phyloP scores from a whole-genome alignment of 176 grass and related monocot species.

The Zea luxurians region DNA sequence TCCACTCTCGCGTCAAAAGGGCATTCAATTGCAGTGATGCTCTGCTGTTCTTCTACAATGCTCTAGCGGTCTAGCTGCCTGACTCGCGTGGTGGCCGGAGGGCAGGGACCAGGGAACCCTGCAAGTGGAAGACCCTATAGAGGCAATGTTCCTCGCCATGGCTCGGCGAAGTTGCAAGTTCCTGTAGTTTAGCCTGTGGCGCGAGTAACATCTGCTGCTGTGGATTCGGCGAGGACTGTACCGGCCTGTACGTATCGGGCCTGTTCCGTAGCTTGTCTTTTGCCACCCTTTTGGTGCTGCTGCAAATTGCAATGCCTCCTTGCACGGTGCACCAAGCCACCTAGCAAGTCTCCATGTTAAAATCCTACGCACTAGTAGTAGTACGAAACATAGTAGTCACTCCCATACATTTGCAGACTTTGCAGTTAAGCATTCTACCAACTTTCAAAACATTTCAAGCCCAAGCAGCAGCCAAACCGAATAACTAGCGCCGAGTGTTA shows the following conservation, averaged over 20 bases:
- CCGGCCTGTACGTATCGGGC: not conserved
- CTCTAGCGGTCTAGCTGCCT: not conserved
- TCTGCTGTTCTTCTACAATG: constrained; percentile 20
- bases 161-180: not conserved
- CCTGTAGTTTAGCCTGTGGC: constrained; percentile 37
- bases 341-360: not conserved
- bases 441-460: too few relatives aligned
- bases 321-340: not conserved
- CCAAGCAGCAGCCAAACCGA: not conserved
- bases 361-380: not conserved
- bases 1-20: constrained; percentile 20
- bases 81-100: not conserved
- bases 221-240: constrained; percentile 36
- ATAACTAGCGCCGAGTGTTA: not conserved
- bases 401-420: not conserved
- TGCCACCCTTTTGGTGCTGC: too few relatives aligned
- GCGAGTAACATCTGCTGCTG: constrained; percentile 29
- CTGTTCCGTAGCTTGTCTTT: not conserved
- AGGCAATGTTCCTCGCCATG: not conserved
- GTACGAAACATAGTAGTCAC: not conserved
- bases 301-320: not conserved
- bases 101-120: not conserved
- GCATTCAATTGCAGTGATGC: constrained; percentile 13
- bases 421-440: not conserved
- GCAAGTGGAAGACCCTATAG: too few relatives aligned